Percentiles rank a stretch among this genome's conserved stretches.
Evolutionary conservation across 2,329 filamentous ascomycete species (phyloP).

Genomic region (Trichoderma simmonsii): DNA sequence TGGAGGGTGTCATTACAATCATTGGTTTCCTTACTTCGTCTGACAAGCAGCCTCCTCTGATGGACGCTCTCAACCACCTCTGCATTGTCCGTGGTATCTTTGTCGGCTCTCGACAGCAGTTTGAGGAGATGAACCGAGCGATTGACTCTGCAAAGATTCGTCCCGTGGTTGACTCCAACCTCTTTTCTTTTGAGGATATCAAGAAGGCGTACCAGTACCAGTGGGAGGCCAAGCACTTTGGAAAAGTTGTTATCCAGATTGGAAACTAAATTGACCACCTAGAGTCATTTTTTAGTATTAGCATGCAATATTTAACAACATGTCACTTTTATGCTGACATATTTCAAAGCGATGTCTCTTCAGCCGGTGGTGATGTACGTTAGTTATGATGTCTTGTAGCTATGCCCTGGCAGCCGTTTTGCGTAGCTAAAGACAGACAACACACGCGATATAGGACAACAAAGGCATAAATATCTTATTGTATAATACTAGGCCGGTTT

Average conservation of each 20-base stretch:
- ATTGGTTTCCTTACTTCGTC: slow-evolving; percentile 28
- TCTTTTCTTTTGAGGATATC: slow-evolving; percentile 38
- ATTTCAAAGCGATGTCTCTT: not conserved
- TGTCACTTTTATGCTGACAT: not conserved
- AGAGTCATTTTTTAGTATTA: not conserved
- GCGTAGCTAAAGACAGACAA: not conserved
- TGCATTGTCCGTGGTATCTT: slow-evolving; percentile 38
- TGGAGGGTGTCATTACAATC: slow-evolving; percentile 40
- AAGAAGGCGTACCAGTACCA: slow-evolving; percentile 31
- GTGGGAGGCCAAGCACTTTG: slow-evolving; percentile 10
- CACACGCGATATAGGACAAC: not conserved
- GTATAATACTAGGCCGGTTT: not conserved
- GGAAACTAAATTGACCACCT: not conserved
- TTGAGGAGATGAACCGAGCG: slow-evolving; percentile 44
- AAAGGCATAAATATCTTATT: not conserved
- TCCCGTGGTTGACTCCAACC: slow-evolving; percentile 40
- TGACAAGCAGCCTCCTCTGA: not conserved
- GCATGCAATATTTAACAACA: not conserved
- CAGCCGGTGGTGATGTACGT: not conserved
- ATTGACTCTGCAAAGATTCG: slow-evolving; percentile 43
- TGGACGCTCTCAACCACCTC: not conserved
- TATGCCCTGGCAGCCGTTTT: not conserved
- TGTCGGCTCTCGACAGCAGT: slow-evolving; percentile 38
- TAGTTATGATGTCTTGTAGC: not conserved
- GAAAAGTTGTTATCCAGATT: not conserved